Base-by-base conservation (phyloP, 208 protist genomes). In the Trypanosoma avium region DNA sequence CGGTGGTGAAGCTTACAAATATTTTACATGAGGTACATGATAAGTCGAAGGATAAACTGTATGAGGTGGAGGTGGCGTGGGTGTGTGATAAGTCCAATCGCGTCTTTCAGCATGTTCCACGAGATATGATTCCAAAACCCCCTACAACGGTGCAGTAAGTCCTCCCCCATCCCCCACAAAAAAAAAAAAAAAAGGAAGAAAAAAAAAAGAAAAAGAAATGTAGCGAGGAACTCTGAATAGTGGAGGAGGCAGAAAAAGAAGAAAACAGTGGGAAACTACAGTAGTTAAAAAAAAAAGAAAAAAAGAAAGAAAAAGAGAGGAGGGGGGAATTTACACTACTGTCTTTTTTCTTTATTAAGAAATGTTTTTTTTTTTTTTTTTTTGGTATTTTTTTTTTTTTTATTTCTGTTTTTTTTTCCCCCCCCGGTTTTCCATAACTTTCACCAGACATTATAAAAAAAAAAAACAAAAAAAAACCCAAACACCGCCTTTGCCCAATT, bases 41-140 rank as follows among this genome's bases (percentile, higher is more conserved):
- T 55, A 79, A 82, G 59, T 79, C 85, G 62, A 92, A 93, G 74
- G 98, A 99, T 71, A 99, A 99, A 71, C 75, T 97, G 56, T 99
- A 98, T 71, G 96, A 99, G 67, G 77, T 99, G 19, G 98, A 99
- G 61, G 86, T 99, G 48, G 90, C 89, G 54, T 99, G 97, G 97
- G 93, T 99, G 45, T 98, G 96, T 68, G 89, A 97, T 33, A 96
- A 83, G 67, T 84, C 82, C 2, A 67, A 90, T 56, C 82, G 85
- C 40, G 84, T 81, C 56, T 97, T 94, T 61, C 69, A 82, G 70
- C 89, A 88, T 68, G 85, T 95, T 12, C 75, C 79, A 22, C 54
- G 22, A 4, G 62, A 68, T 19, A 57, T 86, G 26, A 79, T 93
- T 47, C 81, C 90, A 21, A 72, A 72, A 33, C 63, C 73, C 38